Evolutionary conservation across 768 basidiomycete species (phyloP).

Genomic region (Boletus huronensis): DNA sequence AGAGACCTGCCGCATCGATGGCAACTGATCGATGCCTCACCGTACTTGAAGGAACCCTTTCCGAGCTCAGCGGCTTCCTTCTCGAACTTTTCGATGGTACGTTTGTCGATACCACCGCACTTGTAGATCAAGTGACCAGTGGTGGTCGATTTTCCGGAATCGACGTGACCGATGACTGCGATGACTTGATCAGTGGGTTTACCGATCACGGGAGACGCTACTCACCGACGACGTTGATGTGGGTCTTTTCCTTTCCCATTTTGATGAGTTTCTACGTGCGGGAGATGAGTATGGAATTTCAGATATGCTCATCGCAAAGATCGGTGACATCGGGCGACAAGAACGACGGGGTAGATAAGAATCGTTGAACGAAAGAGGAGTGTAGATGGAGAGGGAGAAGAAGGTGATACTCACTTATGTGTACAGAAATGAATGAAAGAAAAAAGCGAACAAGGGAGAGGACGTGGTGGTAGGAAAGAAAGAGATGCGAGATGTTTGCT

Average conservation of each 20-base stretch:
- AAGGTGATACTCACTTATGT: slow-evolving; percentile 39
- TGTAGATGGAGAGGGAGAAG: slow-evolving; percentile 16
- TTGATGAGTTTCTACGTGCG: slow-evolving; percentile 48
- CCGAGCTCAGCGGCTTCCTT: slow-evolving; percentile 99
- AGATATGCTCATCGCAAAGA: slow-evolving; percentile 20
- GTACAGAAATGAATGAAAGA: slow-evolving; percentile 38
- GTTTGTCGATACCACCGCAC: slow-evolving; percentile 99
- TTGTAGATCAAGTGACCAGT: slow-evolving; percentile 99
- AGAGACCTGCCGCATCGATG: slow-evolving; percentile 18
- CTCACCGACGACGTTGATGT: slow-evolving; percentile 97
- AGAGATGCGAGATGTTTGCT: slow-evolving; percentile 41
- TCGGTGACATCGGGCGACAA: slow-evolving; percentile 17
- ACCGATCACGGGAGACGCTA: slow-evolving; percentile 23
- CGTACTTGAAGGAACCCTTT: slow-evolving; percentile 98
- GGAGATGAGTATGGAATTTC: slow-evolving; percentile 10
- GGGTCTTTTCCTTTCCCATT: slow-evolving; percentile 96
- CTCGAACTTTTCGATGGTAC: slow-evolving; percentile 99
- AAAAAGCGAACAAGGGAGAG: slow-evolving; percentile 28
- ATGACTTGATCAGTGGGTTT: slow-evolving; percentile 29
- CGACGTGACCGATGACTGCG: slow-evolving; percentile 96
- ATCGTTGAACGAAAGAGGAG: slow-evolving; percentile 14
- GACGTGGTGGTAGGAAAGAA: slow-evolving; percentile 36
- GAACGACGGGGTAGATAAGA: slow-evolving; percentile 16
- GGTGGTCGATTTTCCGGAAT: slow-evolving; percentile 99
- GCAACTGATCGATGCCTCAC: slow-evolving; percentile 44